Conservation (phyloP, 2,329 filamentous ascomycete genomes). For the Davidsoniella eucalypti region DNA sequence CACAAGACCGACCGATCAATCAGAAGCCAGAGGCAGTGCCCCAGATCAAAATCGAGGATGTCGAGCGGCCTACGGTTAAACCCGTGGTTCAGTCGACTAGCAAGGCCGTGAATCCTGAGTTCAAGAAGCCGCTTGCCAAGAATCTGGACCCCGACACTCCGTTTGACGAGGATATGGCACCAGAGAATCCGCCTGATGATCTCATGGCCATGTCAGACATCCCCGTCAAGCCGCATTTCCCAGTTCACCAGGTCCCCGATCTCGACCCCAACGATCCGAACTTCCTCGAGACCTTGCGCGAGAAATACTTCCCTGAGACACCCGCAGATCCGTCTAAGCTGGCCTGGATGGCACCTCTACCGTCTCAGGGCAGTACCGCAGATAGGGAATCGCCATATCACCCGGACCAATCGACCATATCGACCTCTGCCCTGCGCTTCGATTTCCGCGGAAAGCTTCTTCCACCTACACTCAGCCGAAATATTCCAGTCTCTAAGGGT, state of each 20-base stretch:
- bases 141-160: conserved; percentile 13
- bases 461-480: conserved; percentile 55
- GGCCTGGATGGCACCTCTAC: conserved; percentile 72
- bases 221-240: conserved; percentile 42
- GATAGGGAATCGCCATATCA: conserved; percentile 67
- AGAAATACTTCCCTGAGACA: conserved; percentile 84
- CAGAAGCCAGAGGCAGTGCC: conserved; percentile 15
- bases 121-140: conserved; percentile 9
- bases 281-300: conserved; percentile 71
- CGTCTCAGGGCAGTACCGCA: conserved; percentile 44
- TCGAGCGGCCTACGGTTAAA: conserved; percentile 4
- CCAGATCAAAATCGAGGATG: conserved; percentile 23
- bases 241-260: conserved; percentile 40
- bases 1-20: conserved; percentile 12
- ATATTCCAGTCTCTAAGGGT: conserved; percentile 60
- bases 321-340: conserved; percentile 71
- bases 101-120: not conserved
- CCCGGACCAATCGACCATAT: conserved; percentile 54
- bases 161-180: conserved; percentile 28
- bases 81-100: conserved; percentile 1
- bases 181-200: conserved; percentile 25
- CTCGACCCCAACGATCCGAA: conserved; percentile 70
- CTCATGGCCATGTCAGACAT: conserved; percentile 27
- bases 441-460: conserved; percentile 71
- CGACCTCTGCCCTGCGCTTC: conserved; percentile 68